These are phyloP conservation scores for Saccharomyces eubayanus DNA, from an alignment of 805 yeast species.

Conservation along the genomic window DNA sequence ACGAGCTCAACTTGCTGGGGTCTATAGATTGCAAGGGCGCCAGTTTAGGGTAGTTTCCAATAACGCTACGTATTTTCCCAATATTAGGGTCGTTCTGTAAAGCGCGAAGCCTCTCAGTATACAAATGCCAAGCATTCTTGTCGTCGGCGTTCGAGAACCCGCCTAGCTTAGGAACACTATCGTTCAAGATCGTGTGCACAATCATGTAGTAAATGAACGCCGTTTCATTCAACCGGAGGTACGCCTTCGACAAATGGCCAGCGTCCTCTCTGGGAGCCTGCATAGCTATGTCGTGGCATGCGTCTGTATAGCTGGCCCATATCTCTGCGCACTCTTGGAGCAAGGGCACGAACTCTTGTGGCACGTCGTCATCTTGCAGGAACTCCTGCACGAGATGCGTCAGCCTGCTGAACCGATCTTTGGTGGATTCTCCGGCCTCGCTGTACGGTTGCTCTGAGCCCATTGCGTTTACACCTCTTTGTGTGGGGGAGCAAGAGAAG, in stretches of 20 bases:
- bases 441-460: not conserved
- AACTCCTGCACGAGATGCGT: not conserved
- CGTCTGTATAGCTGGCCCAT: not conserved
- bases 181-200: conserved; percentile 7
- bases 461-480: not conserved
- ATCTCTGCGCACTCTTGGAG: not conserved
- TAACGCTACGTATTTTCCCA: not conserved
- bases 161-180: conserved; percentile 7
- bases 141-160: conserved; percentile 2
- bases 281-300: not conserved
- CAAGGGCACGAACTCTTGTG: not conserved
- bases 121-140: not conserved
- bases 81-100: conserved; percentile 8
- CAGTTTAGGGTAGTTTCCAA: conserved; percentile 5
- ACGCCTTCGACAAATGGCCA: not conserved
- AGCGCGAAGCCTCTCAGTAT: conserved; percentile 1
- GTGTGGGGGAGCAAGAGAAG: not conserved
- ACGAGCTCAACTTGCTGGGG: conserved; percentile 3
- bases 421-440: not conserved
- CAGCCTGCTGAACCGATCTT: not conserved
- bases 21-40: not conserved
- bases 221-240: conserved; percentile 5
- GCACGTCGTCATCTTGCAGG: not conserved
- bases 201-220: conserved; percentile 13
- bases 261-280: not conserved